Evolutionary conservation across 805 yeast species (phyloP), one percentile per base, ranked within the genome.

Genomic region (Sugiyamaella boreocaroliniensis): DNA sequence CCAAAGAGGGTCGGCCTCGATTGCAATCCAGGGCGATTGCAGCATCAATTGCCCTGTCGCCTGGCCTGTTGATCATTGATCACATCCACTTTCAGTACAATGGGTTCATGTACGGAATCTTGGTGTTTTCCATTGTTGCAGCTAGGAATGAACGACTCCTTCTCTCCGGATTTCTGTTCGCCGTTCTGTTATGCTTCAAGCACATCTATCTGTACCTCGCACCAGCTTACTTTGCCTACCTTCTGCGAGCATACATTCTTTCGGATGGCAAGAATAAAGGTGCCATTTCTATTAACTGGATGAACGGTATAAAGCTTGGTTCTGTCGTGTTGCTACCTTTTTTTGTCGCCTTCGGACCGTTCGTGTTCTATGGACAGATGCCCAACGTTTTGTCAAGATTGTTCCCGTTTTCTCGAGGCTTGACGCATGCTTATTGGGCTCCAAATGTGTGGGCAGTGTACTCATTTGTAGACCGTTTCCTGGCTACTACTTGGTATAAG

Each of bases 351-450:
- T 88, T 90, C 72, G 85, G 76, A 1, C 98, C 98, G 0, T 90
- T 90, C 63, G 67, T 78, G 6, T 78, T 78, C 60, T 73, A 79
- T 59, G 74, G 75, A 1, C 86, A 82, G 34, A 62, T 86, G 47
- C 83, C 86, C 0, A 80, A 87, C 56, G 68, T 93, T 15, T 47
- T 88, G 8, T 64, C 71, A 4, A 75, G 99, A 45, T 70, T 93
- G 32, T 93, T 93, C 70, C 99, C 99, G 5, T 92, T 92, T 65
- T 85, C 95, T 48, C 76, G 98, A 65, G 98, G 98, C 1, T 75
- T 93, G 40, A 93, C 97, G 4, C 99, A 93, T 69, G 97, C 98
- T 0, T 93, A 93, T 70, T 93, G 99, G 98, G 98, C 99, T 0
- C 98, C 99, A 14, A 93, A 93, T 63, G 73, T 89, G 46, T 93